These are phyloP conservation scores for Filobasidium floriforme DNA, from an alignment of 768 basidiomycete genomes.

Conservation along the genomic window DNA sequence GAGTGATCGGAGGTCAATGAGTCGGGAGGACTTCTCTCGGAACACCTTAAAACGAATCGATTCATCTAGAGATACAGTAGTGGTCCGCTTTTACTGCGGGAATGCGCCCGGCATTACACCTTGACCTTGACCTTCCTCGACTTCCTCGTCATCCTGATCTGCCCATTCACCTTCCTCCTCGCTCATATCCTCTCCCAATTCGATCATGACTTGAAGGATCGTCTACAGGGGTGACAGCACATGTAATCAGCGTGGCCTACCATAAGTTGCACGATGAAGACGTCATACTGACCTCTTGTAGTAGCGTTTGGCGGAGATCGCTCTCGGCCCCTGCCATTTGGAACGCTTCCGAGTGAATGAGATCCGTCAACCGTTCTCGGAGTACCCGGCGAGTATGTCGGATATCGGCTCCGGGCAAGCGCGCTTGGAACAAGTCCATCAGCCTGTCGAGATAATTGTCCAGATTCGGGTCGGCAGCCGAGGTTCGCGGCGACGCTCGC, in stretches of 20 bases:
- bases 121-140: conserved; percentile 10
- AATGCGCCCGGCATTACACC: conserved; percentile 18
- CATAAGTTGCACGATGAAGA: neutral
- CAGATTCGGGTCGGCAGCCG: neutral
- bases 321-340: neutral
- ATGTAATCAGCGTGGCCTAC: conserved; percentile 6
- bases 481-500: neutral
- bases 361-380: neutral
- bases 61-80: too few relatives aligned
- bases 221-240: conserved; percentile 14
- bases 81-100: conserved; percentile 10
- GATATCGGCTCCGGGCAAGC: neutral
- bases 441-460: neutral
- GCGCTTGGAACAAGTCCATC: neutral
- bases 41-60: too few relatives aligned
- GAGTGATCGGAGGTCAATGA: too few relatives aligned
- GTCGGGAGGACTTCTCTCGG: too few relatives aligned
- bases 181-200: neutral
- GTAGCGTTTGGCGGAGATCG: neutral
- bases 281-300: neutral
- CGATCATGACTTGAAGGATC: neutral
- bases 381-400: neutral
- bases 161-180: conserved; percentile 8
- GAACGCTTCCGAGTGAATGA: neutral
- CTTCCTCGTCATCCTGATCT: conserved; percentile 4